Evolutionary conservation across 495 filamentous ascomycete genomes (phyloP), one percentile per base, ranked within the genome.

Genomic region (Penicillium canescens): DNA sequence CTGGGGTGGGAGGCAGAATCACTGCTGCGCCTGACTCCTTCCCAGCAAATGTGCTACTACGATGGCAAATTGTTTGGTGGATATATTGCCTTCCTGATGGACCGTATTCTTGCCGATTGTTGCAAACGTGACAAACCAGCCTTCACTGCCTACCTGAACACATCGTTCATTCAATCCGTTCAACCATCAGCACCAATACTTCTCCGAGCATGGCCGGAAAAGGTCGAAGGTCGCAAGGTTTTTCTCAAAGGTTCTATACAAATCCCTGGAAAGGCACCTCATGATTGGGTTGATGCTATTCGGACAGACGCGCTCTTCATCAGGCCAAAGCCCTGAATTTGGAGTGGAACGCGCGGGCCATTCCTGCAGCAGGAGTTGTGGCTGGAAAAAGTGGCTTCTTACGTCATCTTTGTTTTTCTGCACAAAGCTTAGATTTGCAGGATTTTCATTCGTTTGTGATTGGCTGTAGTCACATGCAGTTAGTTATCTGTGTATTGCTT

Each of bases 11-110:
- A 56, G 39, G 53, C 35, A 13, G 39, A 56, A 50, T 48, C 53
- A 23, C 26, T 48, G 9, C 40, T 56, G 46, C 36, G 7, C 11
- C 46, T 56, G n/a, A 48, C 11, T 11, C 46, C 53, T 13, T 36
- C 38, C 18, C 46, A 56, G 41, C 45, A 56, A 16, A 56, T 56
- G 37, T 56, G 53, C 21, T 56, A 56, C 35, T 50, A 56, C 46
- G 20, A 41, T 20, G 53, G 40, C 14, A 56, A 50, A 44, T 28
- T 56, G 46, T 48, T 49, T 21, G 53, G 53, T 13, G 53, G 53
- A 33, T 56, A 56, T 14, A 33, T 43, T 34, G 42, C 53, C 4
- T 18, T 56, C 14, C 21, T 56, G 20, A 56, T 56, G 46, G 53
- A 50, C 46, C 53, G 39, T 13, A 44, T 56, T 44, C 31, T 56